Percentiles rank a stretch among this genome's conserved stretches.
Conservation (phyloP, 2,329 filamentous ascomycete genomes). For the Fusarium sp. region DNA sequence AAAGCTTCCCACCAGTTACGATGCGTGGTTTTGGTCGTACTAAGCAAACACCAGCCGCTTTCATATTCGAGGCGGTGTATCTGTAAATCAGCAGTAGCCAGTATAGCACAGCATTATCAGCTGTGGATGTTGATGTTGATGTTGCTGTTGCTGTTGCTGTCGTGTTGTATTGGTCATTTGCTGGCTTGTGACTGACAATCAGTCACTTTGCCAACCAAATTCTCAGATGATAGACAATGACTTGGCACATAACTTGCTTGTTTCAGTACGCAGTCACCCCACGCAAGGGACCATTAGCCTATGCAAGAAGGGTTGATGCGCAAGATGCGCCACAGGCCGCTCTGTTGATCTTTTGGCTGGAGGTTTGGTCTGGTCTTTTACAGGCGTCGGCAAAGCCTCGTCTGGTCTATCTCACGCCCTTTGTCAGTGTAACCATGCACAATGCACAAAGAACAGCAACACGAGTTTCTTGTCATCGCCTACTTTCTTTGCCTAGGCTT, state of each 20-base stretch:
- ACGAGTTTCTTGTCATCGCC: slow-evolving; percentile 21
- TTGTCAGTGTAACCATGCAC: slow-evolving; percentile 25
- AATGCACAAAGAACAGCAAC: slow-evolving; percentile 10
- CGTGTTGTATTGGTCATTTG: slow-evolving; percentile 21
- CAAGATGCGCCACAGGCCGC: slow-evolving; percentile 19
- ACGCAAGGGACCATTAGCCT: slow-evolving; percentile 8
- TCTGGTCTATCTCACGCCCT: slow-evolving; percentile 28
- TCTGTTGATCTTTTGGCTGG: slow-evolving; percentile 21
- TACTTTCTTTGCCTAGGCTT: slow-evolving; percentile 3
- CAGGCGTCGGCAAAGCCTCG: slow-evolving; percentile 9
- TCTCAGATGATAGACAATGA: slow-evolving; percentile 25
- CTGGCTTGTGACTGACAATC: slow-evolving; percentile 36
- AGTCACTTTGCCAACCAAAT: slow-evolving; percentile 34
- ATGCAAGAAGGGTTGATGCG: slow-evolving; percentile 34
- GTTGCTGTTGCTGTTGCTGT: slow-evolving; percentile 1
- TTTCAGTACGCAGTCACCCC: slow-evolving; percentile 23
- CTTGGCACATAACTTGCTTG: slow-evolving; percentile 25
- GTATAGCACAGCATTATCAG: not conserved
- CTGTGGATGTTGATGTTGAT: not conserved
- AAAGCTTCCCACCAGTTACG: slow-evolving; percentile 22
- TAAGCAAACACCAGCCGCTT: slow-evolving; percentile 25
- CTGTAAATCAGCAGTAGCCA: not conserved
- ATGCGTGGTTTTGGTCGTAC: slow-evolving; percentile 7
- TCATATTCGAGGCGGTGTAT: slow-evolving; percentile 35
- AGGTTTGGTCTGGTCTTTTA: not conserved